Base-by-base conservation (phyloP, 148 eudicot genomes). In the Amaranthus palmeri region DNA sequence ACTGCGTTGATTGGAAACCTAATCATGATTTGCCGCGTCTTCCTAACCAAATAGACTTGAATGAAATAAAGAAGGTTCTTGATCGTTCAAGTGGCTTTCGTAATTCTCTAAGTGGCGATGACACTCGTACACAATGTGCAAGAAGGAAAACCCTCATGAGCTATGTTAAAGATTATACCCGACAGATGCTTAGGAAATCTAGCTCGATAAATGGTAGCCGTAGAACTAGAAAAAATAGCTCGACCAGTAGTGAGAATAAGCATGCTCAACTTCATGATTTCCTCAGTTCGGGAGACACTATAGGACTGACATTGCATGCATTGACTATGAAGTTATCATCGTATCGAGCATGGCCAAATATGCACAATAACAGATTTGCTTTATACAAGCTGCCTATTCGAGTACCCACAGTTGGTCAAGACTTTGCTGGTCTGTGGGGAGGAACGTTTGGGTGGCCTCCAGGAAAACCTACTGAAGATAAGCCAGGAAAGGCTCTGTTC, bases 361-460 rank as follows among this genome's bases (percentile, higher is more conserved):
- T 91, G 97, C 93, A 91, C 50, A 90, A 87, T 58, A 89, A 84
- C 70, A 81, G 84, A 69, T 89, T 81, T 82, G 97, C 93, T 77
- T 81, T 91, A 63, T 91, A 88, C 82, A 91, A 91, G 83, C 74
- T 91, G 77, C 91, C 93, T 54, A 51, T 77, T 59, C 65, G 64
- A 67, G 78, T 66, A 43, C 90, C 93, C 67, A 59, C 67, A 41
- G 54, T 62, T 15, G 86, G 85, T 54, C 88, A 84, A 57, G 92
- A 91, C 46, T 83, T 80, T 53, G 84, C 85, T 14, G 97, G 97
- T 78, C 52, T 91, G 64, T 91, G 95, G 93, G 97, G 93, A 62
- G 97, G 93, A 62, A 91, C 92, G 64, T 87, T 91, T 54, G 97
- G 93, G 46, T 88, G 93, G 97, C 97, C 97, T 63, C 97, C 97